Evolutionary conservation across 2,329 filamentous ascomycete species (phyloP), one percentile per base, ranked within the genome.

Genomic region (Aaosphaeria pasadenensis): DNA sequence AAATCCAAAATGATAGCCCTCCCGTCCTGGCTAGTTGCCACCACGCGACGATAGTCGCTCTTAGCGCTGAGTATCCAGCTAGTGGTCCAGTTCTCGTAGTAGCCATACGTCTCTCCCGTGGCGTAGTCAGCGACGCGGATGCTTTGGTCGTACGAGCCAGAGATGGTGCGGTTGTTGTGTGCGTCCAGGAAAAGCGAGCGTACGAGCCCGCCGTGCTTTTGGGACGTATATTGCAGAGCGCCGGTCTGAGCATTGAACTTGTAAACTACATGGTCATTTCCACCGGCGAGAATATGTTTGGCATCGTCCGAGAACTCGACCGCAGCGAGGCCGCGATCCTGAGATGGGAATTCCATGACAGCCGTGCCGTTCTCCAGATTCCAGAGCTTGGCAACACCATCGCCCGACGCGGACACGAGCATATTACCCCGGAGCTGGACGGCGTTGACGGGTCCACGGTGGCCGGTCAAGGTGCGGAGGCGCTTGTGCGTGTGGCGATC

Each of bases 1-100:
- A 97, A 99, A 73, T 99, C 94, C 79, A 97, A 86, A 51, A 99
- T 87, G 49, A 97, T 74, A 44, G 95, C 91, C 66, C 95, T 87
- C 32, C 91, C 88, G 63, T 96, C 91, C 71, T 99, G 94, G 43
- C 91, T 94, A 1, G 92, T 95, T 60, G 90, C 94, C 53, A 99
- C 89, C 54, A 99, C 94, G 52, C 94, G 84, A 50, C 92, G 81
- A 71, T 97, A 97, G 67, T 99, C 92, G 54, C 89, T 91, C 78
- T 96, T 96, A 44, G 94, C 94, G 55, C 89, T 91, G 50, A 99
- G 75, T 63, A 99, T 95, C 94, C 94, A 99, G 71, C 90, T 95
- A 7, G 87, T 87, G 49, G 96, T 95, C 91, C 91, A 97, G 57
- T 88, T 85, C n/a, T 91, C 88, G 62, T 96, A 92, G 59, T 91